Percentiles rank a stretch among this genome's conserved stretches.
Conservation (phyloP, 768 basidiomycete species). For the Lyophyllum shimeji region DNA sequence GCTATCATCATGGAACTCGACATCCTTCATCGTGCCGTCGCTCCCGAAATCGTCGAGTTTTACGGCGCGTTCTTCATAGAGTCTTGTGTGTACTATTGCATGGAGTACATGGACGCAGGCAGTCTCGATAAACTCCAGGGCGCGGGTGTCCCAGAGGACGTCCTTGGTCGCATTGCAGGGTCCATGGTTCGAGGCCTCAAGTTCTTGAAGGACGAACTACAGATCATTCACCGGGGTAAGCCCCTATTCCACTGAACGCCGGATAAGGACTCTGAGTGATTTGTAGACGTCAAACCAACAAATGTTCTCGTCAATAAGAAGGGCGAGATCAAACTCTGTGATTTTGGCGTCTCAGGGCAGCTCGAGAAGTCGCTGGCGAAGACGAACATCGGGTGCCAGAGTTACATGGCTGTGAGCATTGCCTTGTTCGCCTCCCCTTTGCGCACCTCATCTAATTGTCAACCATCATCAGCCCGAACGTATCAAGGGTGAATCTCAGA, state of each 20-base stretch:
- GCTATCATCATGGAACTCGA: slow-evolving; percentile 99
- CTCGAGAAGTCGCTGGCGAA: slow-evolving; percentile 95
- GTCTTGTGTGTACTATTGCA: slow-evolving; percentile 99
- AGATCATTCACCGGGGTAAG: slow-evolving; percentile 65
- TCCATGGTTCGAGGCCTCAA: slow-evolving; percentile 88
- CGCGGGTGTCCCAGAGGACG: slow-evolving; percentile 70
- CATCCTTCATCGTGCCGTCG: slow-evolving; percentile 90
- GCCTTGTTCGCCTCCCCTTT: neutral
- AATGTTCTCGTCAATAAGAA: slow-evolving; percentile 89
- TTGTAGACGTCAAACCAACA: slow-evolving; percentile 86
- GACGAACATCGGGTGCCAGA: slow-evolving; percentile 98
- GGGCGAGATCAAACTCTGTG: slow-evolving; percentile 92
- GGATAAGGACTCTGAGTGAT: neutral
- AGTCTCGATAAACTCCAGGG: slow-evolving; percentile 80
- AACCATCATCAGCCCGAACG: slow-evolving; percentile 78
- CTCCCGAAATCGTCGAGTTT: slow-evolving; percentile 94
- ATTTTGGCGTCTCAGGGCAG: slow-evolving; percentile 99
- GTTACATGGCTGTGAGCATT: slow-evolving; percentile 90
- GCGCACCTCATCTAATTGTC: neutral
- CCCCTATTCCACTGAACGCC: neutral
- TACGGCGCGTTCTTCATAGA: slow-evolving; percentile 99
- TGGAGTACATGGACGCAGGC: slow-evolving; percentile 99
- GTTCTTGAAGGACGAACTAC: slow-evolving; percentile 93
- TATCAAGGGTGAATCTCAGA: slow-evolving; percentile 91
- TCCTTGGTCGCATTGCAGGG: slow-evolving; percentile 77